phyloP scores from a whole-genome alignment of 495 filamentous ascomycete species.

The Oleoguttula mirabilis region DNA sequence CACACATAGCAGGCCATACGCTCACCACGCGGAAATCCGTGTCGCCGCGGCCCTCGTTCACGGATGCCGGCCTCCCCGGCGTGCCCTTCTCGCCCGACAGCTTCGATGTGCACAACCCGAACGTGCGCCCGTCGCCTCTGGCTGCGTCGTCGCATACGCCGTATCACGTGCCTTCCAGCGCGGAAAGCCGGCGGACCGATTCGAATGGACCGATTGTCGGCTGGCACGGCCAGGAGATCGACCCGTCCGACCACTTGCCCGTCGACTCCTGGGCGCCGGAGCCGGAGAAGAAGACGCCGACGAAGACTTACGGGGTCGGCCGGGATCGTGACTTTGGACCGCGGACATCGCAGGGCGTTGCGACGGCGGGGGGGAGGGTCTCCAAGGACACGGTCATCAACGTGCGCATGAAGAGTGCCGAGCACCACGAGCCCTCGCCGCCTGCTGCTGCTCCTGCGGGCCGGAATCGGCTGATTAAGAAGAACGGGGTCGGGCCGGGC shows the following conservation, averaged over 20 bases:
- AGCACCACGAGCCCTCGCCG: background rate
- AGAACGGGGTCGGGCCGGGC: background rate
- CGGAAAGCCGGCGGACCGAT: background rate
- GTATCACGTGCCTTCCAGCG: constrained; percentile 5
- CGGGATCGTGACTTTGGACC: constrained; percentile 19
- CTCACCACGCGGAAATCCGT: constrained; percentile 62
- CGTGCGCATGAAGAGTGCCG: constrained; percentile 8
- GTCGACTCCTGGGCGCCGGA: constrained; percentile 88
- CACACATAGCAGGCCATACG: constrained; percentile 31
- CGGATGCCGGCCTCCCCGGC: constrained; percentile 41
- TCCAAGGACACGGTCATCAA: constrained; percentile 16
- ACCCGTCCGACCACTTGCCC: constrained; percentile 87
- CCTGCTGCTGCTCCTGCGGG: background rate
- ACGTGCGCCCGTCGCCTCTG: constrained; percentile 13
- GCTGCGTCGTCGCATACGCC: constrained; percentile 5
- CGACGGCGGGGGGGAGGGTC: background rate
- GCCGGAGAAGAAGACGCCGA: constrained; percentile 45
- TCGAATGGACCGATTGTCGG: constrained; percentile 47
- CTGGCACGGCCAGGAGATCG: constrained; percentile 73
- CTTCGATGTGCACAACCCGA: constrained; percentile 64
- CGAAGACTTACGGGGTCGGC: constrained; percentile 17
- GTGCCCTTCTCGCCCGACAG: constrained; percentile 84
- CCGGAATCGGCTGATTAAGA: constrained; percentile 12
- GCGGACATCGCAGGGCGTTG: background rate
- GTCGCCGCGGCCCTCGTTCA: constrained; percentile 55